phyloP scores from a whole-genome alignment of 371 early-diverging fungal genomes.

The Zychaea mexicana region DNA sequence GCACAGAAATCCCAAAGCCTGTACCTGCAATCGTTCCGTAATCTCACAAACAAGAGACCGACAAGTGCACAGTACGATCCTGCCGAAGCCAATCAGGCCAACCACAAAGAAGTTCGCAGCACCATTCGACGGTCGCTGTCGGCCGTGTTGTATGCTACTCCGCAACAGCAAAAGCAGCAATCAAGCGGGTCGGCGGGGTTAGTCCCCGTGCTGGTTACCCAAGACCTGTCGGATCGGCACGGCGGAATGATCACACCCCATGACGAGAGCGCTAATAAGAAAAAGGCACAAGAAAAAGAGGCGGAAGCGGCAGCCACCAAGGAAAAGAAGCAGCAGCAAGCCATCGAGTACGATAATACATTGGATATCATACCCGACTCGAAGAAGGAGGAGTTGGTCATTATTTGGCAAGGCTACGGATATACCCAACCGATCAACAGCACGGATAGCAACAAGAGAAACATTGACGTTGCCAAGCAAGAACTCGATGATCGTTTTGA shows the following conservation, averaged over 20 bases:
- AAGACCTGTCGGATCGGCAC: constrained; percentile 31
- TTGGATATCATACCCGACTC: constrained; percentile 24
- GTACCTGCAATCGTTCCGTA: constrained; percentile 37
- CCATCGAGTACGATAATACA: constrained; percentile 43
- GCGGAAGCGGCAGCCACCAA: background rate
- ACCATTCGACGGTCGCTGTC: constrained; percentile 41
- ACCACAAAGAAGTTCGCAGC: constrained; percentile 33
- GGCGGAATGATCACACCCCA: constrained; percentile 34
- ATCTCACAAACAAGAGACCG: constrained; percentile 8
- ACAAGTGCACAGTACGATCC: constrained; percentile 23
- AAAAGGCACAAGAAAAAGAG: background rate
- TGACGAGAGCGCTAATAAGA: constrained; percentile 6
- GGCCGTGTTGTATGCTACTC: constrained; percentile 41
- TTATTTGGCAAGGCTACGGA: constrained; percentile 49
- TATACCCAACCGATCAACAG: constrained; percentile 9
- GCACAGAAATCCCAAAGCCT: constrained; percentile 40
- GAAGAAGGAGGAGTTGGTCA: constrained; percentile 6
- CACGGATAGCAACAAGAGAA: background rate
- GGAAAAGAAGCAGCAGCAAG: constrained; percentile 16
- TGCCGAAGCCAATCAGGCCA: constrained; percentile 28
- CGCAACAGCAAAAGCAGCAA: constrained; percentile 16
- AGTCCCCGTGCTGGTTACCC: constrained; percentile 43
- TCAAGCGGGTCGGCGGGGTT: constrained; percentile 9
- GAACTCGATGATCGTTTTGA: constrained; percentile 21
- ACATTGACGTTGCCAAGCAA: constrained; percentile 1